Base-by-base conservation (phyloP, 2,329 filamentous ascomycete genomes). In the Scedosporium minutisporum region DNA sequence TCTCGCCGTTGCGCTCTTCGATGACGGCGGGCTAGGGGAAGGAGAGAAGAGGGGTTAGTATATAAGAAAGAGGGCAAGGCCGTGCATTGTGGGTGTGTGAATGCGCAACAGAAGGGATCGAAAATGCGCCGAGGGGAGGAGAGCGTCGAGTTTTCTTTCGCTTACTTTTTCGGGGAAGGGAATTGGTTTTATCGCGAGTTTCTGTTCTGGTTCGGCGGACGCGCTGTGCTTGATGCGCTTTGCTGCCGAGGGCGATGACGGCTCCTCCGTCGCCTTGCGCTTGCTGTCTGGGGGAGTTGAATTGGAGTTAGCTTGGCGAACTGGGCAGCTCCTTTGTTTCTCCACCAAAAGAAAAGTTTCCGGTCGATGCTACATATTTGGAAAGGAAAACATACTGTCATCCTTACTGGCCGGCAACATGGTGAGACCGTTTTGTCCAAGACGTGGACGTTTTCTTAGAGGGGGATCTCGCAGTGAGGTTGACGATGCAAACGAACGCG, bases 1-100 rank as follows among this genome's bases (percentile, higher is more conserved):
- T 97, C 67, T 96, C 91, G 71, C 93, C 92, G 71, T 88, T 90
- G 69, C 92, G 89, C 76, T 99, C 95, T 77, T 99, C 95, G 66
- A 96, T 82, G 4, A 96, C 93, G 7, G 93, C 93, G 5, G 91
- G 90, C 87, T 91, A 55, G 12, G 42, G 55, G 33, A 23, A 55
- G 12, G 21, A n/a, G 14, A 18, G 16, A 12, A 55, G 7, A 18
- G 2, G 23, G 6, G 21, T 48, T 48, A 48, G 44, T 48, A 48
- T 10, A n/a, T 10, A 48, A 21, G 44, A 6, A 21, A 48, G 44
- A 48, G 44, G 18, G 14, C n/a, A 18, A 4, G 44, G 44, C 2
- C 18, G 18, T 18, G 44, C n/a, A 9, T 7, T 48, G 6, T n/a
- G 6, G 29, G 29, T 2, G 42, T 18, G 42, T 18, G 44, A 18